Base-by-base conservation (phyloP, 1,284 basidiomycete genomes). In the Heterobasidion occidentale region DNA sequence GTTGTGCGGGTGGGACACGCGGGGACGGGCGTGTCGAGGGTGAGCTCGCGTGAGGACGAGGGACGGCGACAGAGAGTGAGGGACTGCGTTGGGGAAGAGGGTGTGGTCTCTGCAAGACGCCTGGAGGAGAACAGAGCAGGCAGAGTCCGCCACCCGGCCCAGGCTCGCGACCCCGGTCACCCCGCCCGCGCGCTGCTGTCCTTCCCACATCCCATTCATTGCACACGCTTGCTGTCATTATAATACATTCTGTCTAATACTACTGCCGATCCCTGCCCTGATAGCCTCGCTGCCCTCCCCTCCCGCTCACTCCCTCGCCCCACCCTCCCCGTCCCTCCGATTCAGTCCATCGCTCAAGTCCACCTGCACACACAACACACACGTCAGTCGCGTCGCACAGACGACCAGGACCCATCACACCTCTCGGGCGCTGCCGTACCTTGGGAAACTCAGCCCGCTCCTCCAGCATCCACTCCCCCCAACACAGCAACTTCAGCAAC, bases 401-500 rank as follows among this genome's bases (percentile, higher is more conserved):
- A 27, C 27, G 34, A 36, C 20, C 38, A n/a, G 53, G 35, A 20
- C 19, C 54, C 38, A 55, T 47, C 51, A 47, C 15, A 8, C 34
- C 19, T 12, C 36, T 60, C 52, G 44, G 52, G 2, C 27, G 27
- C 27, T 27, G 27, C 27, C 72, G 49, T 64, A 86, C 82, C 78
- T 82, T 84, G 8, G 88, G 88, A 72, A 89, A 89, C 38, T 88
- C 87, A 1, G 83, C 85, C 58, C 80, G 79, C 64, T 91, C 86
- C 53, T 81, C 80, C 60, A 98, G 71, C 75, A 90, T 74, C 52
- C 78, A 78, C 72, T 98, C 94, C 3, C 94, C 94, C 91, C 92
- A 98, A 45, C 79, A 83, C 65, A 96, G 77, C 65, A 98, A 76
- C 70, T 89, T 86, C 67, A 98, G 74, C 63, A 99, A 70, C n/a